Percentiles rank a stretch among this genome's conserved stretches.
phyloP scores from a whole-genome alignment of 2,329 filamentous ascomycete genomes.

The Sclerotinia spermophila region DNA sequence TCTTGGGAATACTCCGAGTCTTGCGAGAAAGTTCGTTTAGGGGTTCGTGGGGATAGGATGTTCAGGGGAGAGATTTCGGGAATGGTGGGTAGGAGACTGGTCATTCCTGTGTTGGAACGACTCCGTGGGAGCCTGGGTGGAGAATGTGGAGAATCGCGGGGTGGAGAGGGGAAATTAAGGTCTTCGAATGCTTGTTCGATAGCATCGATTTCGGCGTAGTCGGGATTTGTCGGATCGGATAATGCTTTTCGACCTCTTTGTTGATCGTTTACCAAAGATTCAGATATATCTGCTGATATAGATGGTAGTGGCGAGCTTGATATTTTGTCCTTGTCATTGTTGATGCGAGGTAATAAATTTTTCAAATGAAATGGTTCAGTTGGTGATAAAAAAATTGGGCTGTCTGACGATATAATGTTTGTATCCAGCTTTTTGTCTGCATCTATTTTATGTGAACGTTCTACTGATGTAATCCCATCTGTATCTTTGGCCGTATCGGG shows the following conservation, averaged over 20 bases:
- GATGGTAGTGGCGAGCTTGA: constrained; percentile 23
- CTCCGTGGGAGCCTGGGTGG: constrained; percentile 36
- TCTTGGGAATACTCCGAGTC: constrained; percentile 12
- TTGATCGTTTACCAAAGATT: not conserved
- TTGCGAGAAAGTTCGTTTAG: constrained; percentile 14
- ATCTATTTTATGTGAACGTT: not conserved
- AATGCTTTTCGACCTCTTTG: not conserved
- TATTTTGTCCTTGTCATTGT: constrained; percentile 34
- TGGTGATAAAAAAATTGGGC: constrained; percentile 39
- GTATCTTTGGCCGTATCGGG: not conserved
- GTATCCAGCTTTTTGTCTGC: not conserved
- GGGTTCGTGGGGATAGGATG: constrained; percentile 10
- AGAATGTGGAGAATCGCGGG: constrained; percentile 31
- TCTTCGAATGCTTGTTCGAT: constrained; percentile 27
- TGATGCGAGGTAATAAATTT: constrained; percentile 44
- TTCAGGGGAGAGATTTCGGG: constrained; percentile 39
- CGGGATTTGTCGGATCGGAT: not conserved
- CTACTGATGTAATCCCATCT: not conserved
- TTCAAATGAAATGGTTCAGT: constrained; percentile 51
- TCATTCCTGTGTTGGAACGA: constrained; percentile 22
- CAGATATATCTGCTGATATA: not conserved
- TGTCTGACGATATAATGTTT: constrained; percentile 27
- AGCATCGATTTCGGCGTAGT: constrained; percentile 10
- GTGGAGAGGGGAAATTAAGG: constrained; percentile 36
- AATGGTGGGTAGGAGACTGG: constrained; percentile 41